Evolutionary conservation across 768 basidiomycete species (phyloP), one percentile per base, ranked within the genome.

Genomic region (Mycena polygramma): DNA sequence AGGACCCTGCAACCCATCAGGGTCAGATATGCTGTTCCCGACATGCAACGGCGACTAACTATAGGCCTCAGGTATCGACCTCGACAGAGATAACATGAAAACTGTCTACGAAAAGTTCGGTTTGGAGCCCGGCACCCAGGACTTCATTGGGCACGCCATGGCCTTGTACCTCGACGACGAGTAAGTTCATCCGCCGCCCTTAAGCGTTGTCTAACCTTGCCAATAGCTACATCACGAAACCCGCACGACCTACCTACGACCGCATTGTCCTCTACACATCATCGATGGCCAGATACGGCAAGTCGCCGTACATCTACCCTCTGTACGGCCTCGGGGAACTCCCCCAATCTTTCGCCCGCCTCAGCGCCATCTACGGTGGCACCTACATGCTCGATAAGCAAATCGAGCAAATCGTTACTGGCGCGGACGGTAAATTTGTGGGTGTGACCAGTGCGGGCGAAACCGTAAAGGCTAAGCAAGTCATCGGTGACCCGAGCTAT

Each of bases 311-410:
- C 86, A 98, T 99, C 78, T 99, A 99, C 85, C 98, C 98, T 19
- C 88, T 98, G 46, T 99, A 99, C 81, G 98, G 98, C 72, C 94
- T 99, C 68, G 98, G 98, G 74, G 98, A 99, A 80, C 94, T 99
- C 58, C 98, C 98, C 13, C 98, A 99, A 79, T 95, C 98, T 3
- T 99, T 99, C 78, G 98, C 98, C 10, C 95, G 98, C 76, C 90
- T 99, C 63, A 96, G 94, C 71, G 98, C 98, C 73, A 98, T 99
- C 79, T 98, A 99, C 78, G 98, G 98, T 48, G 98, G 98, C 49
- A 99, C 98, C 15, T 99, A 99, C 86, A 99, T 99, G 98, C 92
- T 99, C 66, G 96, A 98, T 86, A 99, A 99, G 84, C 86, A 86
- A 54, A 93, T 98, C 76, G 91, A 97, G 69, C 89, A 93, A 78